Conservation (phyloP, 2,329 filamentous ascomycete genomes). For the Neophaeococcomyces aloes region DNA sequence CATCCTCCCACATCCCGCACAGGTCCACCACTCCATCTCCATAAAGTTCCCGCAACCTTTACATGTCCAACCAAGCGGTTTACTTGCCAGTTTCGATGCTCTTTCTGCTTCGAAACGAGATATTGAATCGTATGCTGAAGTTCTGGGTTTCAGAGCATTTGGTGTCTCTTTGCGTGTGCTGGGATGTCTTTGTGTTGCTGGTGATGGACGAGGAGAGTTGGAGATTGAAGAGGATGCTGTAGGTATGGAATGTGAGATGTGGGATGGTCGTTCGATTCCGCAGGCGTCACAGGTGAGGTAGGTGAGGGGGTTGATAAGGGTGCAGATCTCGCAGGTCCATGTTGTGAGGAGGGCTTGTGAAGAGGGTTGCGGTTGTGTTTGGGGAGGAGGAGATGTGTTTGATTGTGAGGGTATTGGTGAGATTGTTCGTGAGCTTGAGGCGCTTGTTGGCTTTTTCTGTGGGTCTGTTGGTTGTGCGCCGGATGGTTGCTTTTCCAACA, state of each 20-base stretch:
- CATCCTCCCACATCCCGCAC: slow-evolving; percentile 49
- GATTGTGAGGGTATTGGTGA: slow-evolving; percentile 1
- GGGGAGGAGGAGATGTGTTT: background rate
- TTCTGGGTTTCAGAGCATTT: slow-evolving; percentile 15
- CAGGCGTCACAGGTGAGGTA: slow-evolving; percentile 53
- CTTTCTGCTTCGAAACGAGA: slow-evolving; percentile 31
- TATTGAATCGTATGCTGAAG: slow-evolving; percentile 30
- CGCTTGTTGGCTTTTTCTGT: slow-evolving; percentile 38
- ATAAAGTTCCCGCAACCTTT: slow-evolving; percentile 49
- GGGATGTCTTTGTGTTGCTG: background rate
- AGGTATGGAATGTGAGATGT: slow-evolving; percentile 24
- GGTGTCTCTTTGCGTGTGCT: slow-evolving; percentile 6
- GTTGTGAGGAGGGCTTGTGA: slow-evolving; percentile 28
- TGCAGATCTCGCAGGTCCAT: slow-evolving; percentile 53
- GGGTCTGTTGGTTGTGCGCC: slow-evolving; percentile 28
- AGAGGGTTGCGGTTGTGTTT: slow-evolving; percentile 1
- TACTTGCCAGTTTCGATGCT: slow-evolving; percentile 38
- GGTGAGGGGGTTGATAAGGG: slow-evolving; percentile 49
- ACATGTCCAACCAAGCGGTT: slow-evolving; percentile 50
- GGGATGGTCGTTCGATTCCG: slow-evolving; percentile 42
- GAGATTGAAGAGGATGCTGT: slow-evolving; percentile 10
- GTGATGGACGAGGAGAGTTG: background rate
- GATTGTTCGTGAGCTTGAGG: slow-evolving; percentile 1
- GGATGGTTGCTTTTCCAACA: slow-evolving; percentile 1
- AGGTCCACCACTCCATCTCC: slow-evolving; percentile 57